Base-by-base conservation (phyloP, 441 rosid genomes). In the Adansonia grandidieri region DNA sequence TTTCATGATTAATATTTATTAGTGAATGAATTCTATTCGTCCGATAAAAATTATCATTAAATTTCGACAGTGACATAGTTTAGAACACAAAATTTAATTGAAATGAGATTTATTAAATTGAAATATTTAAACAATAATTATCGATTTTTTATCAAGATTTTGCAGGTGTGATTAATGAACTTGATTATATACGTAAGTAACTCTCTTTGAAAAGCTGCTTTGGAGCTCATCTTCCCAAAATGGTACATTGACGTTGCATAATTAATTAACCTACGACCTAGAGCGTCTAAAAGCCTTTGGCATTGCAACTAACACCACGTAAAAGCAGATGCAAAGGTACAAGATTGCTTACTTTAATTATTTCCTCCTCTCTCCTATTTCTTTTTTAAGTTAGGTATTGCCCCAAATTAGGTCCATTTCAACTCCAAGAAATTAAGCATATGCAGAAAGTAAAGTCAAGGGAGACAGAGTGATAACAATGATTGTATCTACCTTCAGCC, bases 201-300 rank as follows among this genome's bases (percentile, higher is more conserved):
- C 56, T 71, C 73, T 20, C 78, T 63, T 78, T 60, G 15, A 48
- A 28, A 51, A 61, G 81, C 77, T 70, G 79, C 75, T 84, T 81
- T 84, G 80, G 62, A 14, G 57, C 77, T 28, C 32, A 54, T 75
- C 75, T 60, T 62, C 74, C 70, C 63, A 66, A 63, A 28, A 28
- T 45, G 79, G 53, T 74, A 74, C 74, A 74, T 81, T 50, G 73
- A 69, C 56, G 75, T 73, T 28, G 65, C 72, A 69, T 76, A 73
- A 57, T 17, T 56, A 53, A 53, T 20, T 66, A 73, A 73, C 74
- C 79, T 77, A 67, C 1, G 67, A 44, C 70, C 78, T 67, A 74
- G 73, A 79, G 62, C 54, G 10, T 37, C 9, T 62, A 9, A 64
- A 79, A 79, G 67, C 48, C 61, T 37, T 28, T 28, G 10, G 57